Conservation (phyloP, 306 rosid genomes). For the Rosa rugosa region DNA sequence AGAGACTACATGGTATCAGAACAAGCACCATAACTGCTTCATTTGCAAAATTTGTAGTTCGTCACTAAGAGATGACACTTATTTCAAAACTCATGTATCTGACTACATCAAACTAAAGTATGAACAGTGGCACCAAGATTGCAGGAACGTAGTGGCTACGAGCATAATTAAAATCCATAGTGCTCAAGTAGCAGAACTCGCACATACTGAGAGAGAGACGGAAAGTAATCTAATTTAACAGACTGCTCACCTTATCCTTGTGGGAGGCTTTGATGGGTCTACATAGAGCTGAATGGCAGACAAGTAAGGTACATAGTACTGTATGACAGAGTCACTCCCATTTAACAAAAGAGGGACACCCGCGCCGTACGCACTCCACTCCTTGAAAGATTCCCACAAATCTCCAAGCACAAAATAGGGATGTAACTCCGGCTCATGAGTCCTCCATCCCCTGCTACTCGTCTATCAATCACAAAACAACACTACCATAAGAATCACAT, state of each 20-base stretch:
- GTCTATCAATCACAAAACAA: conserved; percentile 42
- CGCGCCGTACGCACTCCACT: conserved; percentile 89
- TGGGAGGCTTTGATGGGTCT: conserved; percentile 65
- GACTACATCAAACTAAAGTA: background rate
- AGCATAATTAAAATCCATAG: background rate
- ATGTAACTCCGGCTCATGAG: conserved; percentile 43
- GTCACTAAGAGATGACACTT: background rate
- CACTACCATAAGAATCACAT: background rate
- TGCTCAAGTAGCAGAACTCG: background rate
- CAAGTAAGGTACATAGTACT: conserved; percentile 82
- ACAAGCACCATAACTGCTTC: background rate
- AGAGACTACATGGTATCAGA: background rate
- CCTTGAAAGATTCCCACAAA: conserved; percentile 82
- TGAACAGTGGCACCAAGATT: background rate
- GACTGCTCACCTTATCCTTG: conserved; percentile 51
- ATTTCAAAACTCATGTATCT: background rate
- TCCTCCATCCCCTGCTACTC: conserved; percentile 57
- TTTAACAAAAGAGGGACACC: conserved; percentile 79
- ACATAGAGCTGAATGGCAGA: conserved; percentile 84
- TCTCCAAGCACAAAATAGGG: conserved; percentile 86
- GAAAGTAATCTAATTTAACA: background rate
- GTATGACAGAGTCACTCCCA: conserved; percentile 78
- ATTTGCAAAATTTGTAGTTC: background rate
- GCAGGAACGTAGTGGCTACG: background rate
- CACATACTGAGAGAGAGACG: background rate